These are phyloP conservation scores for Hericium rajendrae DNA, from an alignment of 768 basidiomycete genomes.

Conservation along the genomic window DNA sequence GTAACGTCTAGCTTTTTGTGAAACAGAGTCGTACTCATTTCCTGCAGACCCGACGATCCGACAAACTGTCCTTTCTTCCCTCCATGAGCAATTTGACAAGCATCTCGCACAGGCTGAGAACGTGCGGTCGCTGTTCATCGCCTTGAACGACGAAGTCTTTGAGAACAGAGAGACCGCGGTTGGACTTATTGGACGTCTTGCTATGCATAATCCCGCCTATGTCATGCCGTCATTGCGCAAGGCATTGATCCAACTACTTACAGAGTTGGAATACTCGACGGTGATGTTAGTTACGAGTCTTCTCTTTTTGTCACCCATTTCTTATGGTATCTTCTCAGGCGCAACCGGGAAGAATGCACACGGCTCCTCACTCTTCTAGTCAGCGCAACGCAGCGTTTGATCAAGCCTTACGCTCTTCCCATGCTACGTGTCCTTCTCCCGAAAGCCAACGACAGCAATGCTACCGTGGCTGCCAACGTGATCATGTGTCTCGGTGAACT, in stretches of 20 bases:
- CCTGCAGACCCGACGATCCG: constrained; percentile 49
- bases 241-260: constrained; percentile 89
- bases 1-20: constrained; percentile 33
- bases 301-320: background rate
- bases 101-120: constrained; percentile 97
- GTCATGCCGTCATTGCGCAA: constrained; percentile 97
- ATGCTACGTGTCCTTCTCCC: constrained; percentile 88
- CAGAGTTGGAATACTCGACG: constrained; percentile 93
- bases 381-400: constrained; percentile 84
- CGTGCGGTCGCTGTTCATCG: constrained; percentile 94
- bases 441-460: constrained; percentile 79
- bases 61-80: constrained; percentile 71
- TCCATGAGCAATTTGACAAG: constrained; percentile 92
- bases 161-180: constrained; percentile 91
- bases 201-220: constrained; percentile 94
- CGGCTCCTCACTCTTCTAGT: constrained; percentile 82
- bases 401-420: constrained; percentile 91
- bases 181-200: constrained; percentile 82
- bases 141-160: constrained; percentile 93
- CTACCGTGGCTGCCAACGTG: constrained; percentile 86
- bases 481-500: constrained; percentile 93
- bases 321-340: constrained; percentile 33
- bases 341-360: constrained; percentile 87
- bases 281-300: constrained; percentile 52
- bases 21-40: background rate